These are phyloP conservation scores for Aspergillus pseudotamarii DNA, from an alignment of 2,329 filamentous ascomycete species.

Conservation along the genomic window DNA sequence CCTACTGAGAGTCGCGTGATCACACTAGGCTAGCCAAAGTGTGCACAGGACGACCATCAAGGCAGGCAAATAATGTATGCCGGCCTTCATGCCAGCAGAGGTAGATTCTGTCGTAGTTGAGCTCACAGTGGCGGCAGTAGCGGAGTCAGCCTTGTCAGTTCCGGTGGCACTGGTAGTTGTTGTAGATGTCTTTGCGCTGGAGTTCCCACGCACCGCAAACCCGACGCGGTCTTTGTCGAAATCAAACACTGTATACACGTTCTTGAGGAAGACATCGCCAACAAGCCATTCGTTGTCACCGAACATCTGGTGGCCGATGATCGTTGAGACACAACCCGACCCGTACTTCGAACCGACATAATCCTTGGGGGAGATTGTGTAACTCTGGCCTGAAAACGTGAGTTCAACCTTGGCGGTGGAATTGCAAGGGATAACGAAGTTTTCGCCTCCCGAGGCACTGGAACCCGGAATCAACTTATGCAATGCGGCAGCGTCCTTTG, in stretches of 20 bases:
- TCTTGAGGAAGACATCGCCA: conserved; percentile 84
- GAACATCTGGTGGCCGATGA: conserved; percentile 72
- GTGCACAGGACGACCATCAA: conserved; percentile 18
- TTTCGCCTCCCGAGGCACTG: conserved; percentile 57
- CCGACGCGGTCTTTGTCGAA: conserved; percentile 57
- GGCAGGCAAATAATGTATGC: conserved; percentile 19
- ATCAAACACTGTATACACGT: conserved; percentile 86
- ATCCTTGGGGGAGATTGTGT: conserved; percentile 69
- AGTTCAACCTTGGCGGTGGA: conserved; percentile 64
- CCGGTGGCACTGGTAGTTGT: conserved; percentile 21
- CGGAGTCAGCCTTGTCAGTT: conserved; percentile 15
- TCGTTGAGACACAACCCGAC: conserved; percentile 63
- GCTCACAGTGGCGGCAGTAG: conserved; percentile 11
- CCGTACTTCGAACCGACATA: conserved; percentile 58
- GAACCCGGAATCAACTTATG: conserved; percentile 70
- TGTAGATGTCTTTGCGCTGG: conserved; percentile 10
- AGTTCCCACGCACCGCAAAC: conserved; percentile 28
- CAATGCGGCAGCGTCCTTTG: conserved; percentile 65
- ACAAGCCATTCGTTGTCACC: conserved; percentile 70
- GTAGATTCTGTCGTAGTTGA: conserved; percentile 4
- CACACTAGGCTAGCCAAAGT: conserved; percentile 13
- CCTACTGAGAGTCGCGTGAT: background rate
- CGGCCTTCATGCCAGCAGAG: conserved; percentile 10
- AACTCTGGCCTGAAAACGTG: conserved; percentile 68
- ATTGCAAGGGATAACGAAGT: conserved; percentile 74